These are phyloP conservation scores for Russula griseocarnosa DNA, from an alignment of 768 basidiomycete genomes.

Conservation along the genomic window DNA sequence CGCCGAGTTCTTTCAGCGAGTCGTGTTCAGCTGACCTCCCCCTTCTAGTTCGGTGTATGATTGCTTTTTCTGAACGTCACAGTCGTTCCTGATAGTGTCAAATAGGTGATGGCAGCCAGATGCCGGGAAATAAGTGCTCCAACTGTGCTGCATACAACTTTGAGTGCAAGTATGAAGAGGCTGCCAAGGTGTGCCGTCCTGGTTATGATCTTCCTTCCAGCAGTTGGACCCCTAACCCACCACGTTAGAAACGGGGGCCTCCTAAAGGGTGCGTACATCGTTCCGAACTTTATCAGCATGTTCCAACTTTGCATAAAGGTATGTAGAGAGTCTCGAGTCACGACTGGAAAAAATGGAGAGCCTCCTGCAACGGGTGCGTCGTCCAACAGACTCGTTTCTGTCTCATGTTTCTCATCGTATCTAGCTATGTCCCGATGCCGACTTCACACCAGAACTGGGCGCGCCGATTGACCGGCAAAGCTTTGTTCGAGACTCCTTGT, in stretches of 20 bases:
- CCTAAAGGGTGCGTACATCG: conserved; percentile 50
- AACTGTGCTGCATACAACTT: conserved; percentile 56
- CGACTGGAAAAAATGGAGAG: conserved; percentile 45
- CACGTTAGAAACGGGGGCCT: conserved; percentile 48
- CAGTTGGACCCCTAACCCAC: neutral
- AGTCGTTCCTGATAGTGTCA: neutral
- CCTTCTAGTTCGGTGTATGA: conserved; percentile 59
- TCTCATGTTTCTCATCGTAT: neutral
- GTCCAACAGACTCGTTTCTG: neutral
- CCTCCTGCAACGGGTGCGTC: conserved; percentile 37
- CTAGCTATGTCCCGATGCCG: conserved; percentile 63
- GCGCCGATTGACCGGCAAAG: conserved; percentile 40
- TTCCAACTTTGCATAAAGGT: conserved; percentile 27
- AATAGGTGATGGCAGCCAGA: conserved; percentile 65
- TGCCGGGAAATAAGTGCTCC: conserved; percentile 57
- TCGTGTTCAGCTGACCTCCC: conserved; percentile 15
- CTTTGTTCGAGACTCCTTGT: conserved; percentile 31
- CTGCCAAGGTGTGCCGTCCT: conserved; percentile 51
- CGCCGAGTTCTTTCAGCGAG: conserved; percentile 22
- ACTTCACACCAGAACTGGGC: conserved; percentile 56
- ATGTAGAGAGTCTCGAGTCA: conserved; percentile 41
- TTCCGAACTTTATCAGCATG: neutral
- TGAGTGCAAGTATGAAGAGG: conserved; percentile 66
- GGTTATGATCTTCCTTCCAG: neutral
- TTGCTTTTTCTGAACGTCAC: neutral